These are phyloP conservation scores for Sclerotinia nivalis DNA, from an alignment of 2,329 filamentous ascomycete genomes.

Conservation along the genomic window DNA sequence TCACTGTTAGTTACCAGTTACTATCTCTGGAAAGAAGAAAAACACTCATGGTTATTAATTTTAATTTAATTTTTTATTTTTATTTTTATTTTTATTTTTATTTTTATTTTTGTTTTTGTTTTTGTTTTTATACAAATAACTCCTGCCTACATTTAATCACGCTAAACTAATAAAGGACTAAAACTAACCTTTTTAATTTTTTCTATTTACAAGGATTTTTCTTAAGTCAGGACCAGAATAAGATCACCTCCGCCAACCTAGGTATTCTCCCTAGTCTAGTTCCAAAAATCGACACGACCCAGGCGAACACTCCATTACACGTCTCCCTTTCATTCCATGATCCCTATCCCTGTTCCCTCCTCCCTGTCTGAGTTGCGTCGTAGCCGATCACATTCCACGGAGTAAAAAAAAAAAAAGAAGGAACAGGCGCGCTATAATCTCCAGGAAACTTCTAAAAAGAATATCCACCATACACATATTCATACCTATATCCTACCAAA, in stretches of 20 bases:
- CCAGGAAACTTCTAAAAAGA: constrained; percentile 3
- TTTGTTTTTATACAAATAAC: background rate
- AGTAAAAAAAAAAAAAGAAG: background rate
- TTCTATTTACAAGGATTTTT: background rate
- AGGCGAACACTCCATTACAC: constrained; percentile 8
- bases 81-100: too few species aligned
- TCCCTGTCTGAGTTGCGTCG: constrained; percentile 10
- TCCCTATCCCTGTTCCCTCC: background rate
- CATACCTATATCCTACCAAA: background rate
- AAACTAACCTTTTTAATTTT: background rate
- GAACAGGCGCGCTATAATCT: constrained; percentile 20
- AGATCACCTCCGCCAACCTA: constrained; percentile 12
- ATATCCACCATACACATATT: constrained; percentile 5
- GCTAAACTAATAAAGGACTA: background rate
- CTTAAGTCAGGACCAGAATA: constrained; percentile 17
- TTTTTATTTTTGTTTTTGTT: background rate
- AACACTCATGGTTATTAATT: background rate
- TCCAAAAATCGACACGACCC: constrained; percentile 12
- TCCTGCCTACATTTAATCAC: background rate
- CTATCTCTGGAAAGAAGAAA: background rate
- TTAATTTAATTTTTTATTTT: background rate
- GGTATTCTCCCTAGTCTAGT: constrained; percentile 14
- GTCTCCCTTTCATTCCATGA: constrained; percentile 3
- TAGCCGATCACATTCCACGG: constrained; percentile 13
- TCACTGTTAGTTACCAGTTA: background rate